Percentiles rank a stretch among this genome's conserved stretches.
Conservation (phyloP, 2,329 filamentous ascomycete species). For the Arthrobotrys sphaeroides region DNA sequence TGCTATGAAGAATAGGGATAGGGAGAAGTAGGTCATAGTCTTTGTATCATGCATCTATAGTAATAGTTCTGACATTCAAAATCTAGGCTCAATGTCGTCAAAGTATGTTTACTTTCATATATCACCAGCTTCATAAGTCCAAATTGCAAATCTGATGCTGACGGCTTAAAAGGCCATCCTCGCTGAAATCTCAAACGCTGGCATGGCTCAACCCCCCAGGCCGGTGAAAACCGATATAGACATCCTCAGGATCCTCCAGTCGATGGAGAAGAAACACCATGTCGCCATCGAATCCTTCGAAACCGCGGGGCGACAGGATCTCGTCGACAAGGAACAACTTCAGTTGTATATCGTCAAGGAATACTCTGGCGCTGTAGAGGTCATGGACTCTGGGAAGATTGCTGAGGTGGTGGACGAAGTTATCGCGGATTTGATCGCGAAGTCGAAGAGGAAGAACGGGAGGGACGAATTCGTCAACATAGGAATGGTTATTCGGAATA, state of each 20-base stretch:
- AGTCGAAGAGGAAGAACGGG: slow-evolving; percentile 64
- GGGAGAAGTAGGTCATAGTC: slow-evolving; percentile 55
- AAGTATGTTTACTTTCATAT: not conserved
- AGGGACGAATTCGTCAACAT: slow-evolving; percentile 63
- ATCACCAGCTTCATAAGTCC: not conserved
- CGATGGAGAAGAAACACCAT: slow-evolving; percentile 68
- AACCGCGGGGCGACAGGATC: slow-evolving; percentile 71
- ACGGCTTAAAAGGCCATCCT: slow-evolving; percentile 65
- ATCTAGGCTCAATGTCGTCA: slow-evolving; percentile 28
- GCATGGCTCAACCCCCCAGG: slow-evolving; percentile 73
- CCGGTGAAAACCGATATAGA: slow-evolving; percentile 69
- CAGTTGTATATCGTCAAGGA: slow-evolving; percentile 70
- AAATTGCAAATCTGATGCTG: not conserved
- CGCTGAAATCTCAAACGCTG: slow-evolving; percentile 76
- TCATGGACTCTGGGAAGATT: slow-evolving; percentile 70
- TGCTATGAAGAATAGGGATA: slow-evolving; percentile 73
- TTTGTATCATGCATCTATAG: slow-evolving; percentile 64
- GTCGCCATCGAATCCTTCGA: slow-evolving; percentile 73
- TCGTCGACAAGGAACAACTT: slow-evolving; percentile 74
- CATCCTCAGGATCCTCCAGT: slow-evolving; percentile 74
- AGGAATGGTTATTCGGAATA: slow-evolving; percentile 71
- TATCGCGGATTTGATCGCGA: slow-evolving; percentile 67
- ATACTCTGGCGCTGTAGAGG: slow-evolving; percentile 68
- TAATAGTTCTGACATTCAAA: slow-evolving; percentile 60
- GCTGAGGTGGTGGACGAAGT: slow-evolving; percentile 66